Percentiles rank a stretch among this genome's conserved stretches.
Evolutionary conservation across 768 basidiomycete genomes (phyloP).

Genomic region (Ramaria sp.): DNA sequence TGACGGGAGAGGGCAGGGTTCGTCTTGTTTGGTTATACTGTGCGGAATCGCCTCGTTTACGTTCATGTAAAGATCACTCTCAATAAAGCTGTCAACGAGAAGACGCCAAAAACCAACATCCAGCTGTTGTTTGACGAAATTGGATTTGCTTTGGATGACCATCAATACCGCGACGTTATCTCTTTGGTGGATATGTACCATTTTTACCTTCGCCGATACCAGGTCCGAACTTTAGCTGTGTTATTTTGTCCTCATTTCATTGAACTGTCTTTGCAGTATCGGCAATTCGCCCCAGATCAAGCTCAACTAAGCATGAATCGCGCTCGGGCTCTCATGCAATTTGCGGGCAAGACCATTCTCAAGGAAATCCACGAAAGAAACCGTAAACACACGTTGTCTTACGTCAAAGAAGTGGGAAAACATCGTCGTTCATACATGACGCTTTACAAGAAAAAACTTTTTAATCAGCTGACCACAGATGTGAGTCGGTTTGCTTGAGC

Average conservation of each 20-base stretch:
- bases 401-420: constrained; percentile 80
- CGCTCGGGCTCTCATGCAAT: constrained; percentile 60
- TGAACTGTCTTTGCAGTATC: constrained; percentile 45
- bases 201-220: constrained; percentile 77
- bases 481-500: constrained; percentile 32
- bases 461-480: constrained; percentile 38
- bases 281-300: constrained; percentile 63
- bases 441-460: constrained; percentile 68
- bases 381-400: constrained; percentile 84
- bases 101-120: constrained; percentile 78
- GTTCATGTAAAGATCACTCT: constrained; percentile 49
- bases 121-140: constrained; percentile 89
- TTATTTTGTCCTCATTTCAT: background rate
- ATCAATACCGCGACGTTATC: constrained; percentile 90
- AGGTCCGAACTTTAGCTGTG: constrained; percentile 33
- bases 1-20: constrained; percentile 88
- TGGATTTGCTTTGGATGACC: constrained; percentile 80
- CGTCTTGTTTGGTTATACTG: constrained; percentile 17
- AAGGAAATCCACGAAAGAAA: constrained; percentile 76
- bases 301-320: constrained; percentile 47
- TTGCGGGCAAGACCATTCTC: constrained; percentile 71
- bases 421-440: constrained; percentile 78
- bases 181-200: constrained; percentile 95
- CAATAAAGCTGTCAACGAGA: constrained; percentile 64
- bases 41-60: background rate